Evolutionary conservation across 805 yeast species (phyloP).

Genomic region (Zygoascus bituminiphila): DNA sequence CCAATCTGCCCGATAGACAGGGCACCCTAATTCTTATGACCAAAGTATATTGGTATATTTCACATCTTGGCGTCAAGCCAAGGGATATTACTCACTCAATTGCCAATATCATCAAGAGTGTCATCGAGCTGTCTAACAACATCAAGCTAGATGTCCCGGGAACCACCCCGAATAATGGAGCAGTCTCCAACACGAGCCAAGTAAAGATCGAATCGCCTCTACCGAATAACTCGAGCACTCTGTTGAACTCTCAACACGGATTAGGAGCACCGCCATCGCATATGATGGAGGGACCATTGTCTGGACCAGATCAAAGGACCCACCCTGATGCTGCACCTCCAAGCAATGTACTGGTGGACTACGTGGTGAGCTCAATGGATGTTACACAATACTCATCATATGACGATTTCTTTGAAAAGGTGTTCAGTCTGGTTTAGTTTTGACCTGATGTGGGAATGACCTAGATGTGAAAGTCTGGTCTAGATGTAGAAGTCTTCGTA

Average conservation of each 20-base stretch:
- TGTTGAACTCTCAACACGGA: not conserved
- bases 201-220: not conserved
- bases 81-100: conserved; percentile 56
- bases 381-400: conserved; percentile 42
- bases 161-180: not conserved
- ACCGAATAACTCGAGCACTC: not conserved
- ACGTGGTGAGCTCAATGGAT: conserved; percentile 21
- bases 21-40: conserved; percentile 38
- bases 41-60: conserved; percentile 50
- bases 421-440: conserved; percentile 25
- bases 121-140: conserved; percentile 32
- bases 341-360: not conserved
- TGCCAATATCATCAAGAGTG: conserved; percentile 44
- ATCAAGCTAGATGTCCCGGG: not conserved
- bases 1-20: conserved; percentile 21
- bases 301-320: not conserved
- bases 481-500: too few relatives aligned
- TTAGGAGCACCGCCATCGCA: not conserved
- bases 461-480: too few relatives aligned
- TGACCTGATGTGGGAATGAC: too few relatives aligned
- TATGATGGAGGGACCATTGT: not conserved
- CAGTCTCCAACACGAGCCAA: too few relatives aligned
- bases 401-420: conserved; percentile 50
- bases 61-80: conserved; percentile 46
- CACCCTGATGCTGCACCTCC: not conserved